phyloP scores from a whole-genome alignment of 1,284 basidiomycete species.

The Termitomyces sp. region DNA sequence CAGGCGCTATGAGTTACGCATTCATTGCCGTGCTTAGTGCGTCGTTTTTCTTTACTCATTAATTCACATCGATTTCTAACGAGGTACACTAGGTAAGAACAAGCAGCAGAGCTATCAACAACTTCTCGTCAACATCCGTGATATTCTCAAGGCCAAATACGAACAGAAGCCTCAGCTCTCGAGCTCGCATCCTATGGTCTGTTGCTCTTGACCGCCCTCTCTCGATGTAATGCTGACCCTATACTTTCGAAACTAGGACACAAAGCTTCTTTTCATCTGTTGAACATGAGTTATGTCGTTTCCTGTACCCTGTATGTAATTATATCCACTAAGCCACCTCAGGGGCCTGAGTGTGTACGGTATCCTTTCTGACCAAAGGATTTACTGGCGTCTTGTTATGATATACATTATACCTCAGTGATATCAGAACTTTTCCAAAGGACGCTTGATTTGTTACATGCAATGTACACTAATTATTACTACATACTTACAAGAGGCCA shows the following conservation, averaged over 20 bases:
- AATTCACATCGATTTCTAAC: background rate
- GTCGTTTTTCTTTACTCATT: conserved; percentile 16
- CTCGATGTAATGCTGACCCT: background rate
- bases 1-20: conserved; percentile 86
- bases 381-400: background rate
- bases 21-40: conserved; percentile 64
- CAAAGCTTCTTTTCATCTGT: conserved; percentile 51
- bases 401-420: no score
- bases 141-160: conserved; percentile 62
- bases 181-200: conserved; percentile 73
- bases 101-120: conserved; percentile 77
- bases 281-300: conserved; percentile 5
- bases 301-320: background rate
- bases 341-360: no score
- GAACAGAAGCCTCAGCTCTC: conserved; percentile 84
- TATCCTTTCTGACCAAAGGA: background rate
- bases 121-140: conserved; percentile 67
- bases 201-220: conserved; percentile 18
- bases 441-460: background rate
- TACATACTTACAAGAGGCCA: background rate
- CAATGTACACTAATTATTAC: background rate
- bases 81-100: conserved; percentile 42
- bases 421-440: background rate
- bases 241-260: conserved; percentile 34
- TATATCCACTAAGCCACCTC: background rate